These are phyloP conservation scores for Thalassiosira hispida DNA, from an alignment of 352 stramenopile species.

Conservation along the genomic window DNA sequence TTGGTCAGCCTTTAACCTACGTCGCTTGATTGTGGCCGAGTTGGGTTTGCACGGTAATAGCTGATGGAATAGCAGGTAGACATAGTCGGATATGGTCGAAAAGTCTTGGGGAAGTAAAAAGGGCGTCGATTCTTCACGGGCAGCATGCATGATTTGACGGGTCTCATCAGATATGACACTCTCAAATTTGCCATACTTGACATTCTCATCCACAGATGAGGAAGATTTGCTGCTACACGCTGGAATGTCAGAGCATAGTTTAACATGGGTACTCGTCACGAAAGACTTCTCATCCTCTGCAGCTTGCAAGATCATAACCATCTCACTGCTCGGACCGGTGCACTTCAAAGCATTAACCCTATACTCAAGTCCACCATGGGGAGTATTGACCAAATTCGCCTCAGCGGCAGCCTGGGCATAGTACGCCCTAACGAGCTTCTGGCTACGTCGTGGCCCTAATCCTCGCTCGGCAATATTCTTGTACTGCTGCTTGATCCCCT, in stretches of 20 bases:
- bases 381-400: slow-evolving; percentile 68
- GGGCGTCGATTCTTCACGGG: slow-evolving; percentile 7
- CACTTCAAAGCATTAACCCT: too few species aligned
- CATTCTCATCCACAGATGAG: too few species aligned
- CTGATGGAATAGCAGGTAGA: slow-evolving; percentile 70
- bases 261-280: slow-evolving; percentile 40
- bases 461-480: slow-evolving; percentile 42
- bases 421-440: slow-evolving; percentile 53
- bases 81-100: slow-evolving; percentile 50
- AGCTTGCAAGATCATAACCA: slow-evolving; percentile 56
- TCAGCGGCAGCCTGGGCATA: slow-evolving; percentile 69
- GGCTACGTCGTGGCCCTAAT: slow-evolving; percentile 40
- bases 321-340: too few species aligned
- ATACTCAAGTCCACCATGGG: too few species aligned
- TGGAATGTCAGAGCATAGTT: too few species aligned
- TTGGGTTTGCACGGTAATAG: slow-evolving; percentile 63
- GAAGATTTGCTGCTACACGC: too few species aligned
- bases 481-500: slow-evolving; percentile 45
- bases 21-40: slow-evolving; percentile 49
- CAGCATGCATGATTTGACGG: slow-evolving; percentile 31
- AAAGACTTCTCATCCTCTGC: slow-evolving; percentile 30
- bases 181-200: too few species aligned
- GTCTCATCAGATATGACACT: too few species aligned
- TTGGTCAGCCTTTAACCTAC: slow-evolving; percentile 34
- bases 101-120: slow-evolving; percentile 47